phyloP scores from a whole-genome alignment of 805 yeast genomes.

The Lachancea meyersii region DNA sequence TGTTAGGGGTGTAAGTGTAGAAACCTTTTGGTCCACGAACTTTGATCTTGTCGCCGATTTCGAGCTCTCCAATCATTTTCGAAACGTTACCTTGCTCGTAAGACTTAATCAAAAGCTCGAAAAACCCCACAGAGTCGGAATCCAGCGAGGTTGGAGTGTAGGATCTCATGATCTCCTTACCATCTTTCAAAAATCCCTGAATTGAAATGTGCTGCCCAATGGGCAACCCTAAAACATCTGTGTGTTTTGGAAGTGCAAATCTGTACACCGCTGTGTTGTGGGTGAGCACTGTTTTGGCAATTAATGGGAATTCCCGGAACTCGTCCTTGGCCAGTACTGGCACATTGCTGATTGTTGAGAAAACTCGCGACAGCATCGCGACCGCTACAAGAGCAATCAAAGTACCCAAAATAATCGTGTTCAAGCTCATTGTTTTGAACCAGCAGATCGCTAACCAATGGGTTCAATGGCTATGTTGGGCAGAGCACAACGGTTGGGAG shows the following conservation, averaged over 20 bases:
- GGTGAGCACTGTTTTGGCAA: slow-evolving; percentile 65
- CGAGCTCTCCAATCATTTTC: slow-evolving; percentile 59
- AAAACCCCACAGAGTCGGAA: slow-evolving; percentile 64
- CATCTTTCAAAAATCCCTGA: slow-evolving; percentile 59
- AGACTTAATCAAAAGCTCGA: slow-evolving; percentile 79
- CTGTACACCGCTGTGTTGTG: slow-evolving; percentile 81
- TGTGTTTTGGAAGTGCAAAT: slow-evolving; percentile 70
- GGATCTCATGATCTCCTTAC: slow-evolving; percentile 74
- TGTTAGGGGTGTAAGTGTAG: slow-evolving; percentile 75
- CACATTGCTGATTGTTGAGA: slow-evolving; percentile 24
- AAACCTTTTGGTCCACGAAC: slow-evolving; percentile 90
- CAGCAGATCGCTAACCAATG: background rate
- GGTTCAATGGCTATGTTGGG: background rate
- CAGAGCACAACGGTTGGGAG: background rate
- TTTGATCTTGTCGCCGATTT: slow-evolving; percentile 70
- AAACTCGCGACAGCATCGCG: background rate
- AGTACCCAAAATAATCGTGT: slow-evolving; percentile 6
- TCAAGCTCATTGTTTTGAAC: background rate
- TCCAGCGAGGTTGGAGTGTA: slow-evolving; percentile 87
- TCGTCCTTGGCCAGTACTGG: slow-evolving; percentile 58
- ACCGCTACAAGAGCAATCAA: slow-evolving; percentile 15
- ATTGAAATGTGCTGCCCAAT: slow-evolving; percentile 91
- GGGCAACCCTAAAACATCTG: slow-evolving; percentile 78
- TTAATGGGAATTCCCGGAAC: slow-evolving; percentile 74
- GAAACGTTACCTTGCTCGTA: slow-evolving; percentile 85